These are phyloP conservation scores for Porodaedalea pini DNA, from an alignment of 1,284 basidiomycete genomes.

Conservation along the genomic window DNA sequence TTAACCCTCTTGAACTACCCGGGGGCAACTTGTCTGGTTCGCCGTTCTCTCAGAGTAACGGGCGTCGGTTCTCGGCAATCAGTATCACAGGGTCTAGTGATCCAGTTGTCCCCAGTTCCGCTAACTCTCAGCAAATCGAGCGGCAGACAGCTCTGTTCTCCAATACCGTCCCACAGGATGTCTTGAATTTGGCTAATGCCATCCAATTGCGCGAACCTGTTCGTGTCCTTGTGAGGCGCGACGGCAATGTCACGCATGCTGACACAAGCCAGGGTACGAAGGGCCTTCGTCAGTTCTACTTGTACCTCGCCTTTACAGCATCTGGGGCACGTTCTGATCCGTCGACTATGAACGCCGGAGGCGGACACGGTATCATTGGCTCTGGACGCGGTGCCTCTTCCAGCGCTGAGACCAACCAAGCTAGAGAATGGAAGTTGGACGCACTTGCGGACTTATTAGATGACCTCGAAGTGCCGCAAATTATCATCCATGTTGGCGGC, in stretches of 20 bases:
- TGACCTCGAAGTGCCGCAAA: slow-evolving; percentile 81
- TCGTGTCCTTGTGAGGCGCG: slow-evolving; percentile 92
- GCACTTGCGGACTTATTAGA: slow-evolving; percentile 91
- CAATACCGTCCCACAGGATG: slow-evolving; percentile 91
- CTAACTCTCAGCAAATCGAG: slow-evolving; percentile 51
- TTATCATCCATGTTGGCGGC: slow-evolving; percentile 87
- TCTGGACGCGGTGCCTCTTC: slow-evolving; percentile 71
- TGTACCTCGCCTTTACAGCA: slow-evolving; percentile 89
- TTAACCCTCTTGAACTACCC: slow-evolving; percentile 53
- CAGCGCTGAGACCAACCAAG: slow-evolving; percentile 81
- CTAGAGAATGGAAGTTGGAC: slow-evolving; percentile 96
- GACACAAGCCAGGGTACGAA: slow-evolving; percentile 72
- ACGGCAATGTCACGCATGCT: slow-evolving; percentile 77
- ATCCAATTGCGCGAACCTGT: slow-evolving; percentile 94
- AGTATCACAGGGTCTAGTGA: slow-evolving; percentile 37
- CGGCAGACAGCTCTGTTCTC: slow-evolving; percentile 96
- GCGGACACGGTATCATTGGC: slow-evolving; percentile 85
- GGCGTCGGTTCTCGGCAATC: slow-evolving; percentile 57
- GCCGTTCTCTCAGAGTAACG: slow-evolving; percentile 47
- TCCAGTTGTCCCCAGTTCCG: slow-evolving; percentile 25
- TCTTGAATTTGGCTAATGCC: slow-evolving; percentile 82
- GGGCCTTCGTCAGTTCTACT: slow-evolving; percentile 88
- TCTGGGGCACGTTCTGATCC: slow-evolving; percentile 65
- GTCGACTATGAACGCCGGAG: slow-evolving; percentile 44
- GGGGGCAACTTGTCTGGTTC: slow-evolving; percentile 32